phyloP scores from a whole-genome alignment of 1,284 basidiomycete genomes.

The Leccinum huronense region DNA sequence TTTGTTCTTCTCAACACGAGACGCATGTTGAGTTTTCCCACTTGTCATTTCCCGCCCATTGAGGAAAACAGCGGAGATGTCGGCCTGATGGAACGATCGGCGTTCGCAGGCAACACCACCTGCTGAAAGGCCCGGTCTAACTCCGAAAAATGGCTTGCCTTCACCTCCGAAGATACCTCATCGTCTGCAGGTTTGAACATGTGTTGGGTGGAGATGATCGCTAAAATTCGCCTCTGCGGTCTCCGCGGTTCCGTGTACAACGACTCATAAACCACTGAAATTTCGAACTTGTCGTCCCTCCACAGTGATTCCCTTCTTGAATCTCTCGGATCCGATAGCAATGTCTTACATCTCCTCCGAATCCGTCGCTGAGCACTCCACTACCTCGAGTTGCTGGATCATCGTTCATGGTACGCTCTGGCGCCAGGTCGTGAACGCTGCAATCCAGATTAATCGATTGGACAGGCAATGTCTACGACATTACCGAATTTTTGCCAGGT shows the following conservation, averaged over 20 bases:
- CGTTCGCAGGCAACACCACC: not conserved
- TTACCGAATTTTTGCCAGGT: slow-evolving; percentile 67
- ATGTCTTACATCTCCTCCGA: slow-evolving; percentile 26
- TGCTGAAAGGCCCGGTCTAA: slow-evolving; percentile 23
- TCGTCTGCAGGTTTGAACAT: not conserved
- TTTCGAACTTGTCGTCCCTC: not conserved
- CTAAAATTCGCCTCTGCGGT: slow-evolving; percentile 10
- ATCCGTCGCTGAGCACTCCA: slow-evolving; percentile 46
- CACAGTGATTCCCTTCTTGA: not conserved
- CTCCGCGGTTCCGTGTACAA: slow-evolving; percentile 20
- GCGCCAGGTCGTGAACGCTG: not conserved
- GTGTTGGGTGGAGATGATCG: slow-evolving; percentile 7
- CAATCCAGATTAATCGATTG: not conserved
- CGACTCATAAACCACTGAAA: slow-evolving; percentile 17
- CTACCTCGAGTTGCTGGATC: slow-evolving; percentile 61
- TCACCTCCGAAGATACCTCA: not conserved
- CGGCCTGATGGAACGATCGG: not conserved
- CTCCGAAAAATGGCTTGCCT: slow-evolving; percentile 16
- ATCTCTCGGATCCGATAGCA: not conserved
- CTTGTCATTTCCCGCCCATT: not conserved
- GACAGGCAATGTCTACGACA: slow-evolving; percentile 66
- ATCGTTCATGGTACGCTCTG: slow-evolving; percentile 59
- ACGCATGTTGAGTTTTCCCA: not conserved
- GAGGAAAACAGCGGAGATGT: slow-evolving; percentile 2
- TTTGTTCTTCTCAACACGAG: not conserved